Percentiles rank a stretch among this genome's conserved stretches.
Evolutionary conservation across 2,329 filamentous ascomycete genomes (phyloP).

Genomic region (Didymella pomorum): DNA sequence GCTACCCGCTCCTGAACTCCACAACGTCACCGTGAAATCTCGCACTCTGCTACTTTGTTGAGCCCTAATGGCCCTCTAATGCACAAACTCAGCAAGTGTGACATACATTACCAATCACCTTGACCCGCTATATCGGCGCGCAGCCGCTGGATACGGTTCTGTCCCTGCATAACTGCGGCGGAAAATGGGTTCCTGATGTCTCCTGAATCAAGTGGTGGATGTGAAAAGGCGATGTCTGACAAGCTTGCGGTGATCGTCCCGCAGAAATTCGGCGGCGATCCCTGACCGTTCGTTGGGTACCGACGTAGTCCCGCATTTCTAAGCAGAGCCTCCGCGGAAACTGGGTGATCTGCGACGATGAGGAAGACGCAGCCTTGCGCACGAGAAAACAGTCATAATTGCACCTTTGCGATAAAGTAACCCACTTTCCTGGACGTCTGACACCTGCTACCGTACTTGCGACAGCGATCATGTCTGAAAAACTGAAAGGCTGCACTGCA

Average conservation of each 20-base stretch:
- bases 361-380: conserved; percentile 1
- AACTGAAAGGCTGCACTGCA: not conserved
- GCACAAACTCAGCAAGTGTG: conserved; percentile 4
- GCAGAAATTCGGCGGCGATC: conserved; percentile 10
- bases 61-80: conserved; percentile 1
- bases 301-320: conserved; percentile 8
- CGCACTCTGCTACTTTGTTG: conserved; percentile 6
- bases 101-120: conserved; percentile 20
- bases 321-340: conserved; percentile 11
- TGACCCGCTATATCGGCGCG: conserved; percentile 4
- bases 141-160: not conserved
- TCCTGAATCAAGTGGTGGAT: conserved; percentile 20
- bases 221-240: conserved; percentile 11
- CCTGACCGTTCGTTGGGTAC: conserved; percentile 1
- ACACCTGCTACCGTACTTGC: not conserved
- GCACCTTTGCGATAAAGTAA: not conserved
- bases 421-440: not conserved
- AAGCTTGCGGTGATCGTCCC: conserved; percentile 18
- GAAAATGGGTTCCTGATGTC: conserved; percentile 11
- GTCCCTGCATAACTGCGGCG: conserved; percentile 16
- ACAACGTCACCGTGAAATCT: conserved; percentile 18
- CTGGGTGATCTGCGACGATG: not conserved
- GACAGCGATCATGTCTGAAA: not conserved
- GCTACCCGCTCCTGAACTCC: conserved; percentile 12
- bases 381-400: not conserved